Evolutionary conservation across 805 yeast genomes (phyloP), one percentile per base, ranked within the genome.

Genomic region (Candida montana): DNA sequence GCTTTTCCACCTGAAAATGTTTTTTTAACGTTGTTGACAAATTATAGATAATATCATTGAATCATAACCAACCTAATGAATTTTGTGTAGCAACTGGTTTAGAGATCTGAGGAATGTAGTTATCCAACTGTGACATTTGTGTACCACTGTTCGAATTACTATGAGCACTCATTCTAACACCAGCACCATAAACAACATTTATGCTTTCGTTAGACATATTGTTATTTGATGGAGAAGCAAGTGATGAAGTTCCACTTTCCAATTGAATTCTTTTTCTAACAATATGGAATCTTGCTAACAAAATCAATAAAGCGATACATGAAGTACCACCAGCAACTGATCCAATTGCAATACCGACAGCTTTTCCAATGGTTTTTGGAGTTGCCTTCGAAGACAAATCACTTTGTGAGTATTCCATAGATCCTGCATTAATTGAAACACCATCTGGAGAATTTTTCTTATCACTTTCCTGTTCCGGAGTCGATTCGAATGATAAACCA

Each of bases 291-390:
- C 74, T 71, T 56, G 75, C 74, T 48, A 76, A 65, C 31, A 79
- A 55, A 41, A 79, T 66, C 69, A 88, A 72, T 17, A 76, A 63
- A 0, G 77, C 68, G 55, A 85, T 74, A 58, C 85, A 84, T 9
- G 76, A 65, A 7, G 75, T 66, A 35, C 86, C 81, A 41, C 96
- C 97, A 12, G 76, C 78, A 24, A 86, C 79, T 7, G 95, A 79
- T 35, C 97, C 96, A 31, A 87, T 72, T 12, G 91, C 81, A 40
- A 89, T 75, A 29, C 95, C 96, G 20, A 84, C 81, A 19, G 86
- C 72, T 47, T 72, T 72, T 35, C 66, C 64, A 45, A 64, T 65
- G 21, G 27, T 37, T 4, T 33, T 27, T 11, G 44, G 15, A 2
- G 46, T 16, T n/a, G 31, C 13, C 2, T 35, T 7, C 5, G 31